phyloP scores from a whole-genome alignment of 2,329 filamentous ascomycete species.

The Alternaria metachromatica region DNA sequence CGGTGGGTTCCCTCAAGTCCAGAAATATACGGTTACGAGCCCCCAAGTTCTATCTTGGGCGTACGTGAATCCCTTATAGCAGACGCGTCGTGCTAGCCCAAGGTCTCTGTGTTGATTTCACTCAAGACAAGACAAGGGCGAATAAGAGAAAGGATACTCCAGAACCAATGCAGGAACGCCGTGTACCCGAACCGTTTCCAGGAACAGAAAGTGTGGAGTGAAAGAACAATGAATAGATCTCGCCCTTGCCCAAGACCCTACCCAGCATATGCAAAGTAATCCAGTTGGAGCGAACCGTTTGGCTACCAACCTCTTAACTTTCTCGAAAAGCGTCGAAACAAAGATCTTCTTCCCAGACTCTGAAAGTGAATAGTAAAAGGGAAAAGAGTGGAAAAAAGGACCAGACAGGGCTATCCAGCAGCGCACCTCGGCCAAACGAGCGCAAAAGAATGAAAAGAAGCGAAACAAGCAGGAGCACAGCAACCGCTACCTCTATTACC shows the following conservation, averaged over 20 bases:
- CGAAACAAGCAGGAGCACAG: conserved; percentile 46
- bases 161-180: conserved; percentile 33
- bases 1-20: conserved; percentile 9
- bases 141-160: conserved; percentile 30
- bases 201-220: conserved; percentile 18
- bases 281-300: conserved; percentile 27
- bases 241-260: conserved; percentile 35
- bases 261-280: conserved; percentile 33
- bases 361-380: conserved; percentile 7
- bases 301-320: conserved; percentile 22
- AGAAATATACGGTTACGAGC: conserved; percentile 15
- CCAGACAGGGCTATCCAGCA: conserved; percentile 26
- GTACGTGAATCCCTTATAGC: conserved; percentile 37
- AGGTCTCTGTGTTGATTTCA: conserved; percentile 27
- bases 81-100: conserved; percentile 23
- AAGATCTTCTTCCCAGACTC: neutral
- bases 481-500: conserved; percentile 44
- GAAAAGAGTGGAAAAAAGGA: conserved; percentile 6
- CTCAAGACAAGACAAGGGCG: conserved; percentile 23
- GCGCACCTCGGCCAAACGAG: conserved; percentile 41
- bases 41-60: conserved; percentile 22
- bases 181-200: conserved; percentile 22
- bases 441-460: conserved; percentile 34
- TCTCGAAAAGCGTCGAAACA: conserved; percentile 18
- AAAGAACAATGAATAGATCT: conserved; percentile 43